A percentile compares a stretch with the other conserved stretches of the same genome.
Evolutionary conservation across 352 stramenopile genomes (phyloP).

Genomic region (Globisporangium abappressorium): DNA sequence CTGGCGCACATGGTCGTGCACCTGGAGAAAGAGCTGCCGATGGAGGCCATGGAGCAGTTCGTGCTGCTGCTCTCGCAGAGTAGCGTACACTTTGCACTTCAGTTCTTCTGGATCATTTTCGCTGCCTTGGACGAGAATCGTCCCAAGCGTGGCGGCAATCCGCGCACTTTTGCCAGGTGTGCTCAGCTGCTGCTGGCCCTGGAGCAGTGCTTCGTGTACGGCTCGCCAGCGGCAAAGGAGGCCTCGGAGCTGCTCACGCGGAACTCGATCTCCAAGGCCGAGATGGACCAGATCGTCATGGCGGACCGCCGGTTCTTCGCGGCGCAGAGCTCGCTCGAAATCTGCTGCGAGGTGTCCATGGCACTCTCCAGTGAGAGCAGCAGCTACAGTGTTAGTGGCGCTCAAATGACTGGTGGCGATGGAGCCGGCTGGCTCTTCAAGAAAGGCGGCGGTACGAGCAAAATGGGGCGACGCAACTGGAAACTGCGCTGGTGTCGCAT

Average conservation of each 20-base stretch:
- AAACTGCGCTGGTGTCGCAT: slow-evolving; percentile 72
- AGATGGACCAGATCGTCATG: slow-evolving; percentile 73
- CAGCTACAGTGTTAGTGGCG: neutral
- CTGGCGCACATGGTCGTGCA: slow-evolving; percentile 84
- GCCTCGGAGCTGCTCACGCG: slow-evolving; percentile 49
- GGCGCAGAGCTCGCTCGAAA: slow-evolving; percentile 40
- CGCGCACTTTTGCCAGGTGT: slow-evolving; percentile 67
- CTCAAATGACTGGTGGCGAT: neutral
- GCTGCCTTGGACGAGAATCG: slow-evolving; percentile 75
- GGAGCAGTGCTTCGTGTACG: slow-evolving; percentile 82
- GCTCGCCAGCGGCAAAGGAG: slow-evolving; percentile 54
- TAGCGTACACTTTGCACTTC: slow-evolving; percentile 78
- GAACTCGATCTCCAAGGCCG: slow-evolving; percentile 61
- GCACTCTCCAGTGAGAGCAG: neutral
- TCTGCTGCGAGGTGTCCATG: slow-evolving; percentile 13
- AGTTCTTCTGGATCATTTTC: slow-evolving; percentile 87
- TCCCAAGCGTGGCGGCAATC: slow-evolving; percentile 60
- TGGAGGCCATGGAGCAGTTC: slow-evolving; percentile 78
- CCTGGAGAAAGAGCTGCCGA: slow-evolving; percentile 72
- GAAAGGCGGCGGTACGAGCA: slow-evolving; percentile 74
- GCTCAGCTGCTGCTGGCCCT: slow-evolving; percentile 68
- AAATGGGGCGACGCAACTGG: slow-evolving; percentile 78
- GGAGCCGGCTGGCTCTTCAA: slow-evolving; percentile 67
- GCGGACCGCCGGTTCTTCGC: slow-evolving; percentile 75
- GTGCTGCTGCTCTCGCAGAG: slow-evolving; percentile 69